Conservation (phyloP, 2,329 filamentous ascomycete species). For the Colletotrichum australisinense region DNA sequence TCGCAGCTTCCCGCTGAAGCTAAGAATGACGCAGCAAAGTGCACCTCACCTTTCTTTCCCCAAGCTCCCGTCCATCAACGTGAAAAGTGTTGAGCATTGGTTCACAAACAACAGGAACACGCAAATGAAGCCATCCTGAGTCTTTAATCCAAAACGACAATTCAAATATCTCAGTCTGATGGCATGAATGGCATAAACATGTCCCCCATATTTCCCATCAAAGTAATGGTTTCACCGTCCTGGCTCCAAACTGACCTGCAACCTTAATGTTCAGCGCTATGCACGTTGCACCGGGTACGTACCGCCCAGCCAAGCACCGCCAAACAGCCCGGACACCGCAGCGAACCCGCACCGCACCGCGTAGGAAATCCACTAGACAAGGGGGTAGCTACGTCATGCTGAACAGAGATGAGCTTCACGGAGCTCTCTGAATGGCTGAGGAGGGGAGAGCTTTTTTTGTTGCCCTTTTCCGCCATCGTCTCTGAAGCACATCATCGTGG, state of each 20-base stretch:
- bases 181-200: conserved; percentile 19
- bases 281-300: conserved; percentile 24
- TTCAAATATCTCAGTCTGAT: neutral
- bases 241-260: conserved; percentile 34
- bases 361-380: conserved; percentile 14
- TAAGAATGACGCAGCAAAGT: neutral
- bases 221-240: conserved; percentile 24
- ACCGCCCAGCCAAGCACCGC: neutral
- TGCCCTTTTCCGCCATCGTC: conserved; percentile 26
- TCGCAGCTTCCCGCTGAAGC: conserved; percentile 8
- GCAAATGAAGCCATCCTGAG: no score
- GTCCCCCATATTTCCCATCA: conserved; percentile 18
- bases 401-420: conserved; percentile 18
- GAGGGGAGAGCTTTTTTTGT: conserved; percentile 6
- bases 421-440: conserved; percentile 36
- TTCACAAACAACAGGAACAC: neutral
- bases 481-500: conserved; percentile 34
- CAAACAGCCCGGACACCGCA: neutral
- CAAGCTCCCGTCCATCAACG: neutral
- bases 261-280: conserved; percentile 35
- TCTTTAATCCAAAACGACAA: neutral
- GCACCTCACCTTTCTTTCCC: neutral
- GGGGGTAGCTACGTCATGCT: conserved; percentile 36
- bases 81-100: neutral
- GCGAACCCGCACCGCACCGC: neutral